These are phyloP conservation scores for Cercospora citrullina DNA, from an alignment of 2,329 filamentous ascomycete genomes.

Conservation along the genomic window DNA sequence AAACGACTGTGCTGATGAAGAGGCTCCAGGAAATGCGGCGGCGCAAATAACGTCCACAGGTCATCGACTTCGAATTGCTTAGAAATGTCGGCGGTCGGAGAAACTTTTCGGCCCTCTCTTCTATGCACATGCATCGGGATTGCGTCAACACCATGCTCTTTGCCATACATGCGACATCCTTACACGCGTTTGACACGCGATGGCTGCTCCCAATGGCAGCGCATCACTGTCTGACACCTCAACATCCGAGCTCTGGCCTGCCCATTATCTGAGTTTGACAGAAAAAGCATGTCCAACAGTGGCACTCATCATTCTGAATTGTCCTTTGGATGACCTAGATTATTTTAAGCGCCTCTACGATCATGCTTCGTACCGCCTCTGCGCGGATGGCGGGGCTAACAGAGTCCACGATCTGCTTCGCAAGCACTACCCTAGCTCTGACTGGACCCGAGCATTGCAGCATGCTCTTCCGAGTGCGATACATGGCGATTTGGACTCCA, in stretches of 20 bases:
- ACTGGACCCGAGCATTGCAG: conserved; percentile 29
- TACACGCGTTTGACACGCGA: neutral
- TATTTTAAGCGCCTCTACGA: conserved; percentile 50
- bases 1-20: conserved; percentile 16
- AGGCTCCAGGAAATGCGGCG: neutral
- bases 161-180: neutral
- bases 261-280: conserved; percentile 27
- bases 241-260: conserved; percentile 23
- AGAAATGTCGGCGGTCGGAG: conserved; percentile 12
- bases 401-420: conserved; percentile 59
- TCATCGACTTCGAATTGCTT: conserved; percentile 15
- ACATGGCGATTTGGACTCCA: conserved; percentile 88
- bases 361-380: conserved; percentile 66
- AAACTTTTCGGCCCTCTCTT: neutral
- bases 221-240: neutral
- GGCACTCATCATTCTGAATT: conserved; percentile 61
- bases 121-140: neutral
- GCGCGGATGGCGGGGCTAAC: conserved; percentile 91
- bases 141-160: neutral
- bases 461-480: conserved; percentile 58
- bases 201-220: neutral
- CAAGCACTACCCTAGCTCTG: conserved; percentile 22
- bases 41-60: conserved; percentile 16
- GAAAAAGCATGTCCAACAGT: conserved; percentile 5
- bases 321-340: conserved; percentile 57